Evolutionary conservation across 768 basidiomycete species (phyloP).

Genomic region (Mycena filopes): DNA sequence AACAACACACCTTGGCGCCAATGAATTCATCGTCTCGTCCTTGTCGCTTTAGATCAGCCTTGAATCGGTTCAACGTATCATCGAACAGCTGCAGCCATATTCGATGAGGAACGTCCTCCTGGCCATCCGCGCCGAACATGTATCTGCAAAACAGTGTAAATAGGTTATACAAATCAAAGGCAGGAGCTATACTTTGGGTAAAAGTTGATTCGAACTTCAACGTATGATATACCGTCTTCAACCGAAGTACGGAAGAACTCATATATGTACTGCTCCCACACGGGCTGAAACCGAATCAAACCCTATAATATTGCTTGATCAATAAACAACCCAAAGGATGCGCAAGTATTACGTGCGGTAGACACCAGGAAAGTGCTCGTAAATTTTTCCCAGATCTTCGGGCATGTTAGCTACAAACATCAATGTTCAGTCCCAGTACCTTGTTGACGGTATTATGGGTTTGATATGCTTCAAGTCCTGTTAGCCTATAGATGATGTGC

Average conservation of each 20-base stretch:
- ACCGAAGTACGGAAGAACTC: conserved; percentile 71
- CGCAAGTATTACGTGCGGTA: conserved; percentile 45
- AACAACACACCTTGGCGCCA: conserved; percentile 66
- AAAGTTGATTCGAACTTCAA: conserved; percentile 78
- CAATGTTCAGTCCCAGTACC: conserved; percentile 44
- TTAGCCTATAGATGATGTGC: neutral
- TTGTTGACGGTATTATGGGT: conserved; percentile 78
- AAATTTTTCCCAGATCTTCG: conserved; percentile 84
- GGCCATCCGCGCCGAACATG: conserved; percentile 67
- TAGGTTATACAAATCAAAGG: neutral
- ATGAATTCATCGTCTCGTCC: conserved; percentile 71
- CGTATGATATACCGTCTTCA: conserved; percentile 77
- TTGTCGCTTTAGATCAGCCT: conserved; percentile 58
- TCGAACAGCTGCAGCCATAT: conserved; percentile 69
- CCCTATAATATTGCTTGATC: conserved; percentile 42
- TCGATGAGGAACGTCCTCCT: conserved; percentile 66
- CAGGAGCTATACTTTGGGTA: conserved; percentile 53
- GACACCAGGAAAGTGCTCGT: conserved; percentile 61
- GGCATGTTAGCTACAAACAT: neutral
- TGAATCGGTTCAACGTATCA: conserved; percentile 62
- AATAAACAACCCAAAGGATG: neutral
- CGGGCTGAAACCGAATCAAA: conserved; percentile 62
- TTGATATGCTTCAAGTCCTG: conserved; percentile 57
- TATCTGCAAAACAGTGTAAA: conserved; percentile 47
- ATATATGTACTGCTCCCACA: conserved; percentile 69